Conservation (phyloP, 345 rosid genomes). For the Arabis hirsuta region DNA sequence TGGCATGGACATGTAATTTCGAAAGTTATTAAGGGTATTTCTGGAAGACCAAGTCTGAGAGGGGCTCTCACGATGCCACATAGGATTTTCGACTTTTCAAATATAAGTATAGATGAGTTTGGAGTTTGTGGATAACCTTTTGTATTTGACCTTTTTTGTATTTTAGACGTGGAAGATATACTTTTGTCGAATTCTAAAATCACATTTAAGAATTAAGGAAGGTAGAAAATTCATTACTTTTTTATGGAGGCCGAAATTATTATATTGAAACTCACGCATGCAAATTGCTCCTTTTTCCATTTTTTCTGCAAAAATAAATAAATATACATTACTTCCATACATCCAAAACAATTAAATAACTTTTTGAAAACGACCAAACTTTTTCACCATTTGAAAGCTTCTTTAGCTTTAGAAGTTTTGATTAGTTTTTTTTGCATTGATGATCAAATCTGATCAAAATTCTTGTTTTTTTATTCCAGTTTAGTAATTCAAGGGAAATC, state of each 20-base stretch:
- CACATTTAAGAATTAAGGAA: background rate
- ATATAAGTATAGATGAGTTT: background rate
- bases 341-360: too few relatives aligned
- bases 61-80: too few relatives aligned
- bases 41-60: too few relatives aligned
- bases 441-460: background rate
- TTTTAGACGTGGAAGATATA: slow-evolving; percentile 3
- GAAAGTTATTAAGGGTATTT: too few relatives aligned
- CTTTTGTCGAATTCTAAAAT: slow-evolving; percentile 1
- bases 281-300: background rate
- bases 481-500: background rate
- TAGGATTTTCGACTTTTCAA: too few relatives aligned
- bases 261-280: slow-evolving; percentile 21
- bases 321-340: too few relatives aligned
- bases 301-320: background rate
- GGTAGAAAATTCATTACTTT: background rate
- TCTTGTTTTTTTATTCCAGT: background rate
- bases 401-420: background rate
- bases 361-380: background rate
- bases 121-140: slow-evolving; percentile 22
- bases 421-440: background rate
- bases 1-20: too few relatives aligned
- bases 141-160: slow-evolving; percentile 2
- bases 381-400: background rate
- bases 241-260: background rate